phyloP scores from a whole-genome alignment of 73 alveolate genomes.

The Tetrahymena malaccensis region DNA sequence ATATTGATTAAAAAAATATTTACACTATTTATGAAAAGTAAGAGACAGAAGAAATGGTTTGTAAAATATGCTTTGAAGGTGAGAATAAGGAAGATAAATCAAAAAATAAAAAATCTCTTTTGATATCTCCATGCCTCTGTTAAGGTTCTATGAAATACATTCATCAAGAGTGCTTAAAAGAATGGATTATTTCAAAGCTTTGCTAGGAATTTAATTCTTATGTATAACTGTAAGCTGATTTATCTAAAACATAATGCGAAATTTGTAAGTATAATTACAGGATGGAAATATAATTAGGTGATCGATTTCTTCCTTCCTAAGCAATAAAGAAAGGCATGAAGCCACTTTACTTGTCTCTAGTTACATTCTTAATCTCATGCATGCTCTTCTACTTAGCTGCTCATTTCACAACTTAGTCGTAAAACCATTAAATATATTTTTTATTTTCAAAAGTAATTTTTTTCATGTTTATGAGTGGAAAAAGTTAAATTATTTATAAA shows the following conservation, averaged over 20 bases:
- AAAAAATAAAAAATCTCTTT: background rate
- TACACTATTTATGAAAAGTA: background rate
- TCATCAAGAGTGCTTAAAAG: slow-evolving; percentile 53
- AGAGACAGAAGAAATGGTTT: background rate
- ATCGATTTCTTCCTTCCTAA: background rate
- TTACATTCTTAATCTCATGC: background rate
- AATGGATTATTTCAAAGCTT: slow-evolving; percentile 55
- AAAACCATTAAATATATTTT: background rate
- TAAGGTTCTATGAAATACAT: slow-evolving; percentile 58
- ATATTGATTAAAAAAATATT: background rate
- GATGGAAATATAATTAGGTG: background rate
- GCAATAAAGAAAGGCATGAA: background rate
- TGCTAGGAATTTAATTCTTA: background rate
- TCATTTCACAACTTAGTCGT: background rate
- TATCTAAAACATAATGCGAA: background rate
- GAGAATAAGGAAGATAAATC: background rate
- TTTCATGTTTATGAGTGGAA: background rate
- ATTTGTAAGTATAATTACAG: background rate
- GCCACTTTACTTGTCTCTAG: background rate
- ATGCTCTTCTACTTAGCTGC: background rate
- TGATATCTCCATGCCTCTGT: slow-evolving; percentile 57
- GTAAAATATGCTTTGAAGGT: background rate
- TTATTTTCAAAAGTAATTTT: background rate
- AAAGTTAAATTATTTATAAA: background rate
- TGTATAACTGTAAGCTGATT: background rate